Base-by-base conservation (phyloP, 805 yeast genomes). In the Soucietia sequanensis region DNA sequence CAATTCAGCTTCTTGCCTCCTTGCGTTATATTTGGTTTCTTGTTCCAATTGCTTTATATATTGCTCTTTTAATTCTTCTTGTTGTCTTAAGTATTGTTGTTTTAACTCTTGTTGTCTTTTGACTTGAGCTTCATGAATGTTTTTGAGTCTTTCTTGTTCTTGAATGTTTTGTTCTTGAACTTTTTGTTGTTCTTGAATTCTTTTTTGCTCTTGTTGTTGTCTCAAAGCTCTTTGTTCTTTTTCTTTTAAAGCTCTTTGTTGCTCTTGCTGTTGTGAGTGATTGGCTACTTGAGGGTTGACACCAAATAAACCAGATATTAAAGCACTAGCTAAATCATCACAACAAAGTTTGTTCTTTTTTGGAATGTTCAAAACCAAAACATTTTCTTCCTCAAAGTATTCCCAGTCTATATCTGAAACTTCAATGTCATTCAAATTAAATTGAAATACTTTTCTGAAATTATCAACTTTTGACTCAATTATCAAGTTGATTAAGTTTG, bases 401-500 rank as follows among this genome's bases (percentile, higher is more conserved):
- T 54, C 53, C 58, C 60, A 54, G 40, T 50, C 48, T 22, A 54
- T 49, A 11, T 44, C 31, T 2, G 32, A 22, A n/a, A 54, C 44
- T 8, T 52, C 53, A 18, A 54, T 52, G 29, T 47, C 59, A 17
- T 52, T 43, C 17, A 54, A 38, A 35, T 48, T 52, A 31, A 66
- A 63, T 31, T 58, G 58, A 39, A 59, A 56, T 4, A 50, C 50
- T 36, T 57, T 56, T 30, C 47, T 54, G 44, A 65, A 65, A 14
- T 55, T 41, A 42, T 65, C 69, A 9, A 35, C 36, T 28, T 35
- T 32, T n/a, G 58, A 50, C 18, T 42, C 29, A 41, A 54, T 33
- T 31, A 52, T 48, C 43, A 58, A 36, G 31, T 49, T 38, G 36
- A 53, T 25, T 6, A 29, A 10, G 13, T 21, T 19, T 6, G 13